Evolutionary conservation across 768 basidiomycete species (phyloP).

Genomic region (Cubamyces lactineus): DNA sequence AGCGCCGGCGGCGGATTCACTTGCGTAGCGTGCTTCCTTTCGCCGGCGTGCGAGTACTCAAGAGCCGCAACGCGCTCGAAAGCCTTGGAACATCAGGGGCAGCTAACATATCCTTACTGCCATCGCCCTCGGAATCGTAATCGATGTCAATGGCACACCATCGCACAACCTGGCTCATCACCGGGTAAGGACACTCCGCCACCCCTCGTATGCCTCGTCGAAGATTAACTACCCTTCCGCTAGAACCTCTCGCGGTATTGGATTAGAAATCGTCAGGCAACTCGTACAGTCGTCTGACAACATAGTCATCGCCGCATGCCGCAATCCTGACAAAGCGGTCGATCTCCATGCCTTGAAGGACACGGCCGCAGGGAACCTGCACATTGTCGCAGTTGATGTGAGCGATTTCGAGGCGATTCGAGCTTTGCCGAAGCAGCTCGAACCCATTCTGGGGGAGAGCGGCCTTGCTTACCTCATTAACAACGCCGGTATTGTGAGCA

Average conservation of each 20-base stretch:
- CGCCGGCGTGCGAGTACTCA: no score
- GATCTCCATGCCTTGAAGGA: conserved; percentile 28
- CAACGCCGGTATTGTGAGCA: conserved; percentile 40
- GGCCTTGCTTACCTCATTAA: conserved; percentile 45
- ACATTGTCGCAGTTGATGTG: conserved; percentile 40
- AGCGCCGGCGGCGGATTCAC: no score
- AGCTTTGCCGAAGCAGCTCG: conserved; percentile 27
- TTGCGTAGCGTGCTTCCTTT: no score
- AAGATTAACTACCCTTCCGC: background rate
- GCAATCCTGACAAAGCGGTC: conserved; percentile 30
- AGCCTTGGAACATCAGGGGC: no score
- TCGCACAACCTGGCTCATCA: background rate
- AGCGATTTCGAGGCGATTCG: conserved; percentile 33
- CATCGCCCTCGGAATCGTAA: background rate
- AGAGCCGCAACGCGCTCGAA: no score
- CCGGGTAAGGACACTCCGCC: background rate
- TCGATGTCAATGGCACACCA: background rate
- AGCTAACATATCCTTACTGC: no score
- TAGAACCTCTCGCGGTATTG: conserved; percentile 37
- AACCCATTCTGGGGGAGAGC: conserved; percentile 29
- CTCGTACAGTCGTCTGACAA: conserved; percentile 27
- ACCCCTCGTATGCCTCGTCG: no score
- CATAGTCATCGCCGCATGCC: conserved; percentile 37
- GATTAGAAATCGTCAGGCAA: conserved; percentile 34
- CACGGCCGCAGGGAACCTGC: conserved; percentile 35